Evolutionary conservation across 306 rosid genomes (phyloP), one percentile per base, ranked within the genome.

Genomic region (Corylus heterophylla): DNA sequence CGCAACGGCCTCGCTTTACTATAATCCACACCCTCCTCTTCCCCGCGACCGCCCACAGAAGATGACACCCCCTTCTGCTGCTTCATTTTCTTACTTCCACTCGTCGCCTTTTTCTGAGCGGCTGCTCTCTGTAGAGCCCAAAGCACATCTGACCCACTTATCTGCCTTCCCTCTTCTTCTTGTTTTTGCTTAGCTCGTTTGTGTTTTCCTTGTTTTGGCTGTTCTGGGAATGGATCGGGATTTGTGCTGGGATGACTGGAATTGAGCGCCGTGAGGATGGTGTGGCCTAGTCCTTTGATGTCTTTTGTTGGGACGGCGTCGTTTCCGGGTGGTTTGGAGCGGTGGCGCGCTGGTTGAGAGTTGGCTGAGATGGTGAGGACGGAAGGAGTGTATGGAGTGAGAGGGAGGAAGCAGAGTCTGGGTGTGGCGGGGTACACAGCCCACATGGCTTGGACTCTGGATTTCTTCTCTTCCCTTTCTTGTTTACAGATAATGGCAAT

Each of bases 131-230:
- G 92, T 80, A 93, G 66, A 7, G 97, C 94, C 88, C 87, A 82
- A 4, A 93, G 87, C 81, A 93, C 87, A 68, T 88, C 92, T 7
- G 93, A 89, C 68, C 97, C 98, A 10, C 79, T 89, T 2, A 89
- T 87, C 75, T 81, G 85, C 61, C 59, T 16, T 29, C 69, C 87
- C 51, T 78, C 80, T 1, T 61, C 81, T 59, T 59, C 85, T 18
- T 25, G 67, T 27, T 17, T 47, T 18, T 8, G 13, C 58, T 27
- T 39, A 39, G 20, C 3, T n/a, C 61, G 68, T 35, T 62, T 75
- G 51, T 62, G 48, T 62, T 56, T 69, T 18, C 39, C 64, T 42
- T 52, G 77, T 11, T 64, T 72, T 20, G 35, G 47, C 11, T 37
- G 51, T 66, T 72, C 66, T 9, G 80, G 76, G 45, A 72, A 51